phyloP scores from a whole-genome alignment of 805 yeast species.

The Danielozyma ontarioensis region DNA sequence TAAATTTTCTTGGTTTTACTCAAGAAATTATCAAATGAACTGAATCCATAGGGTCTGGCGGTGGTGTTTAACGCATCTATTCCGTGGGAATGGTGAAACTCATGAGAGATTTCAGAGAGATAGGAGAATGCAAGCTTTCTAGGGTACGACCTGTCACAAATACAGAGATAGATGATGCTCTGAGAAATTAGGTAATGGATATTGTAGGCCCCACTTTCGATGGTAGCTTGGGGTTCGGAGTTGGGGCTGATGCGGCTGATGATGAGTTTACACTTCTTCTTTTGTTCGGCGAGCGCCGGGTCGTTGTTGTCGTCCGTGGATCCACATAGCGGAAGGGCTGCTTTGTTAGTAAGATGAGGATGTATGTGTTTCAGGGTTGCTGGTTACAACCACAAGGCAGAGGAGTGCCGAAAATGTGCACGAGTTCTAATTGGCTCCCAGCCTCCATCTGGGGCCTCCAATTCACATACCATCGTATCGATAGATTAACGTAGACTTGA shows the following conservation, averaged over 20 bases:
- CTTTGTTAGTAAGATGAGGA: slow-evolving; percentile 11
- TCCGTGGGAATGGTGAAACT: slow-evolving; percentile 77
- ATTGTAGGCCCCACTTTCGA: slow-evolving; percentile 69
- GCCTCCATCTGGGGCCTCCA: no score
- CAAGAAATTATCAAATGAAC: slow-evolving; percentile 77
- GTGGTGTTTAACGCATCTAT: slow-evolving; percentile 53
- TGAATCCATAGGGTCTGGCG: slow-evolving; percentile 87
- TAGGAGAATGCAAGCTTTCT: slow-evolving; percentile 86
- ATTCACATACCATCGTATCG: slow-evolving; percentile 60
- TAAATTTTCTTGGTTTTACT: slow-evolving; percentile 85
- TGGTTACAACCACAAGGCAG: no score
- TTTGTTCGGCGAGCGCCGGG: slow-evolving; percentile 62
- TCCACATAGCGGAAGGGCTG: slow-evolving; percentile 85
- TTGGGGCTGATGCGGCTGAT: slow-evolving; percentile 70
- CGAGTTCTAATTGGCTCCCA: no score
- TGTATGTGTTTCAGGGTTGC: background rate
- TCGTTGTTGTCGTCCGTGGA: slow-evolving; percentile 76
- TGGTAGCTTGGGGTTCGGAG: slow-evolving; percentile 79
- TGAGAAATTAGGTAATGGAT: slow-evolving; percentile 68
- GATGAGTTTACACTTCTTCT: slow-evolving; percentile 76
- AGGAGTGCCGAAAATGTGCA: no score
- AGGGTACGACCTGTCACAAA: slow-evolving; percentile 77
- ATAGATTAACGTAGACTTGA: slow-evolving; percentile 60
- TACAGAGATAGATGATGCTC: slow-evolving; percentile 70
- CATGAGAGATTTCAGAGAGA: slow-evolving; percentile 73